These are phyloP conservation scores for Panicum virgatum DNA, from an alignment of 202 grass and related monocot genomes.

Conservation along the genomic window DNA sequence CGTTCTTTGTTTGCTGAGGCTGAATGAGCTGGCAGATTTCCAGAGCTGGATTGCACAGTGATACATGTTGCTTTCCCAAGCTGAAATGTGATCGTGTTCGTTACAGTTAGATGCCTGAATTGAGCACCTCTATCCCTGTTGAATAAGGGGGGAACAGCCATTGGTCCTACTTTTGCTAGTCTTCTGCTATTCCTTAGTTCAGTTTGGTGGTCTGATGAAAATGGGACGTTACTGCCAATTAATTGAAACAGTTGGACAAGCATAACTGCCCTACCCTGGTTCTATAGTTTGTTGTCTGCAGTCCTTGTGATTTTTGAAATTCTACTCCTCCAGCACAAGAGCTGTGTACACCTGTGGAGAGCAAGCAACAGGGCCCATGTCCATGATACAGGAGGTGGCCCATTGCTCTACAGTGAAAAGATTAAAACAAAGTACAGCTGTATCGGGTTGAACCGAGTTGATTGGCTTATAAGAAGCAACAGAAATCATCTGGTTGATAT, in stretches of 20 bases:
- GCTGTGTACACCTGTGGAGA: constrained; percentile 8
- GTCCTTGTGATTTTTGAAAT: constrained; percentile 8
- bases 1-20: constrained; percentile 14
- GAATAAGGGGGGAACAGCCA: not conserved
- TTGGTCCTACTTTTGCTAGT: constrained; percentile 25
- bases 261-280: not conserved
- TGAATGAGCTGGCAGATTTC: constrained; percentile 34
- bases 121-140: not conserved
- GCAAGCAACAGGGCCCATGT: not conserved
- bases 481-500: not conserved
- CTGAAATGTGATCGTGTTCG: constrained; percentile 10
- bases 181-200: constrained; percentile 29
- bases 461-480: constrained; percentile 1
- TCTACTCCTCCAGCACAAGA: constrained; percentile 23
- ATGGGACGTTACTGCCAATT: not conserved
- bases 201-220: constrained; percentile 27
- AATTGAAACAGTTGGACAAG: constrained; percentile 3
- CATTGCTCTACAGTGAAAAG: not conserved
- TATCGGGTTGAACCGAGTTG: not conserved
- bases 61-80: constrained; percentile 26
- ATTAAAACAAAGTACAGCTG: not conserved
- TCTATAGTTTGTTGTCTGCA: not conserved
- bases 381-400: not conserved
- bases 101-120: constrained; percentile 30
- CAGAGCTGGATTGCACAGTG: constrained; percentile 19